Evolutionary conservation across 2,329 filamentous ascomycete genomes (phyloP), one percentile per base, ranked within the genome.

Genomic region (Monosporascus sp.): DNA sequence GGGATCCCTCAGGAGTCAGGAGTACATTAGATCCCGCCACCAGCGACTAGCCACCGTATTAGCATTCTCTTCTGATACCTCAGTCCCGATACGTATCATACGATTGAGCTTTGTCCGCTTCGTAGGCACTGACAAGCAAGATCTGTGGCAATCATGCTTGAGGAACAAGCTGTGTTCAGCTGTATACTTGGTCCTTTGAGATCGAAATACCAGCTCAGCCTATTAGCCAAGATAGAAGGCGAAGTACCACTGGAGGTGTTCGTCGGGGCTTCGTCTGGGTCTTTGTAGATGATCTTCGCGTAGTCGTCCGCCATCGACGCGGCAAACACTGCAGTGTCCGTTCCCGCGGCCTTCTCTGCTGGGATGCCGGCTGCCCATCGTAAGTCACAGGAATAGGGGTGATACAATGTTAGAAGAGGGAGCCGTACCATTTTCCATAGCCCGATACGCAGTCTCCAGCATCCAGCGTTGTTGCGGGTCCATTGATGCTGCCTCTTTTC

Each of bases 211-310:
- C 55, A 57, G n/a, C 54, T 57, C 6, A 61, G n/a, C 6, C 59
- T 49, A 44, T 59, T 59, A 5, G 58, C 49, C 31, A 68, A 40
- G 15, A 66, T 60, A 7, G 57, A 51, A 40, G 55, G 47, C 24
- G 52, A 51, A 15, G 18, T 53, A 58, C 66, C 66, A 3, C 62
- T 68, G 24, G 61, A 55, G 50, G 62, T 57, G 50, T 65, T 59
- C 59, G 63, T 7, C 5, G 64, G 65, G 31, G 63, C 60, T 5
- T 56, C 56, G 14, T 68, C 63, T 11, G 57, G 53, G 49, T 68
- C 66, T 31, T 35, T 49, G 5, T 1, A 15, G 24, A 24, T 7
- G 38, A 49, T 24, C 37, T 18, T 50, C 37, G 11, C 9, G 14
- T 50, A 55, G 24, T 49, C 53, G 43, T 38, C 31, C 7, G n/a